Percentiles rank a stretch among this genome's conserved stretches.
These are phyloP conservation scores for Linaria vulgaris DNA, from an alignment of 257 asterid species.

Conservation along the genomic window DNA sequence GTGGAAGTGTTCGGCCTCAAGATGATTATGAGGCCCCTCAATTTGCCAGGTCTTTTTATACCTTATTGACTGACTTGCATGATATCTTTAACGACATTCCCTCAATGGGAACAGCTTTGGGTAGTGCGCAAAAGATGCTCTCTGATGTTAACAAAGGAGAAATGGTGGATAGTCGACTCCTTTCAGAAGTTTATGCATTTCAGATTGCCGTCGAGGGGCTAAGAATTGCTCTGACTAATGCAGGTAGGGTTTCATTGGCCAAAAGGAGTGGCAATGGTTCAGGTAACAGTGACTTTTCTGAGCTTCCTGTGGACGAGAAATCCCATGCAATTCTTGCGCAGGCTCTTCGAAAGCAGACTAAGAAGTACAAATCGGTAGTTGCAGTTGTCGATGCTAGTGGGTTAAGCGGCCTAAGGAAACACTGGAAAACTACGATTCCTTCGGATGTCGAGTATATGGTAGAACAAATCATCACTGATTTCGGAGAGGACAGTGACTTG, in stretches of 20 bases:
- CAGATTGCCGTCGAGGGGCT: slow-evolving; percentile 83
- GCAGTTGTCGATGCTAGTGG: slow-evolving; percentile 82
- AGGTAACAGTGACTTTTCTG: slow-evolving; percentile 41
- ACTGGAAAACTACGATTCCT: slow-evolving; percentile 73
- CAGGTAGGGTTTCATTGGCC: slow-evolving; percentile 52
- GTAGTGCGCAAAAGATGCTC: slow-evolving; percentile 81
- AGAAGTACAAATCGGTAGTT: slow-evolving; percentile 61
- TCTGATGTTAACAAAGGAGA: slow-evolving; percentile 68
- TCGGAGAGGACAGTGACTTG: slow-evolving; percentile 40
- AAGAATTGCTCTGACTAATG: slow-evolving; percentile 77
- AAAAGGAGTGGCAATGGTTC: slow-evolving; percentile 22
- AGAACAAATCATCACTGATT: slow-evolving; percentile 50
- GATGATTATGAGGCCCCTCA: slow-evolving; percentile 70
- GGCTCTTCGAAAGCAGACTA: slow-evolving; percentile 71
- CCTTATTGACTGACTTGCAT: slow-evolving; percentile 74
- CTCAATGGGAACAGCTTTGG: slow-evolving; percentile 63
- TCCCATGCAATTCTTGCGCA: slow-evolving; percentile 81
- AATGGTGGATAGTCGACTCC: slow-evolving; percentile 46
- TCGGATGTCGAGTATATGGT: slow-evolving; percentile 58
- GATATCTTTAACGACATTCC: slow-evolving; percentile 65
- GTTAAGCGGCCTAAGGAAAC: slow-evolving; percentile 76
- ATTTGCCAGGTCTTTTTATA: slow-evolving; percentile 70
- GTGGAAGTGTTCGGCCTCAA: slow-evolving; percentile 36
- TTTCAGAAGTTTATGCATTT: slow-evolving; percentile 73
- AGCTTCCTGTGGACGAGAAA: slow-evolving; percentile 68